Conservation (phyloP, 345 rosid species). For the Geranium brycei region DNA sequence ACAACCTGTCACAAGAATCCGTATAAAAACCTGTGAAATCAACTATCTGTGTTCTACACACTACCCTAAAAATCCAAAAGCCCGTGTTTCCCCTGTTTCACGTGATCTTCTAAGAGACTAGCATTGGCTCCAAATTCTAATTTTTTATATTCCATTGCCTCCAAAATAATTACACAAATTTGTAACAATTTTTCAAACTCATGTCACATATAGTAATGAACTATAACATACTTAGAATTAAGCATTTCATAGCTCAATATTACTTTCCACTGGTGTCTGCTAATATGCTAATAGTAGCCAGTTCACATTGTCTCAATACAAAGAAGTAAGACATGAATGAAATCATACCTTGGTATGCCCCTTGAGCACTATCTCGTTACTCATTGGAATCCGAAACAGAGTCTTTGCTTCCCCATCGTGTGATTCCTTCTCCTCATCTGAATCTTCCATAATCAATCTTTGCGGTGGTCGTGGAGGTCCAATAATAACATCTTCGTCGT, state of each 20-base stretch:
- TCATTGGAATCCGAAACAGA: constrained; percentile 51
- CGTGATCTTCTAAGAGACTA: too few species aligned
- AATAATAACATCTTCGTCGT: constrained; percentile 24
- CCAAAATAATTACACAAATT: not conserved
- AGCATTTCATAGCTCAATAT: too few species aligned
- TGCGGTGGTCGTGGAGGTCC: constrained; percentile 56
- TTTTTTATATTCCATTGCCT: not conserved
- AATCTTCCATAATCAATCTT: constrained; percentile 15
- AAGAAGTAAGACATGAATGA: not conserved
- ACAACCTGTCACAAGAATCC: constrained; percentile 40
- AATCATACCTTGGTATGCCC: constrained; percentile 64
- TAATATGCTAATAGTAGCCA: too few species aligned
- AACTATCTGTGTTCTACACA: not conserved
- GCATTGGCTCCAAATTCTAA: not conserved
- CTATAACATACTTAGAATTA: not conserved
- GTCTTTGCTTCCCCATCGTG: constrained; percentile 37
- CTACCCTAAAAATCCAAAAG: not conserved
- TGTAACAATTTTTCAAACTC: not conserved
- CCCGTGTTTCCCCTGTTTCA: too few species aligned
- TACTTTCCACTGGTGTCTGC: too few species aligned
- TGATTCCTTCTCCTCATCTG: constrained; percentile 39
- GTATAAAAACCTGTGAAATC: not conserved
- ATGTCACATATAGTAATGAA: not conserved
- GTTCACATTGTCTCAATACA: not conserved
- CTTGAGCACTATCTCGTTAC: constrained; percentile 83